Evolutionary conservation across 805 yeast genomes (phyloP).

Genomic region (Saccharomycopsis javanensis): DNA sequence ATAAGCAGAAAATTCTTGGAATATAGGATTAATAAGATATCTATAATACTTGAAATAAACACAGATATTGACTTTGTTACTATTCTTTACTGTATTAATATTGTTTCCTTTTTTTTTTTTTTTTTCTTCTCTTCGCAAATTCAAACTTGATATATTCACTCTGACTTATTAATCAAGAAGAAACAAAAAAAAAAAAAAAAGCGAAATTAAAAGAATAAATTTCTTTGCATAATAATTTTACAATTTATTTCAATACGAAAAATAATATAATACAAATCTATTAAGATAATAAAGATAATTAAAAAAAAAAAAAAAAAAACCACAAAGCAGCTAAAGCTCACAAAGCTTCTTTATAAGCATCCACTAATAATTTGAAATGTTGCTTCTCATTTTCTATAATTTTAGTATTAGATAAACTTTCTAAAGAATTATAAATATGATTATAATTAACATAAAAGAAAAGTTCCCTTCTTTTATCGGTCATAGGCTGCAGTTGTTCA

Average conservation of each 20-base stretch:
- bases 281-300: neutral
- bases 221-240: neutral
- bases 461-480: constrained; percentile 47
- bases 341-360: constrained; percentile 29
- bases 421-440: constrained; percentile 23
- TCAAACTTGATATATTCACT: no score
- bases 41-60: no score
- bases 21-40: no score
- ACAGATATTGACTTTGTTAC: no score
- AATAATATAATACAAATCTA: neutral
- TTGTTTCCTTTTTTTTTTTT: no score
- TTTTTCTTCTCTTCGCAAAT: neutral
- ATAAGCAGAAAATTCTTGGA: neutral
- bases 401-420: neutral
- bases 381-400: constrained; percentile 28
- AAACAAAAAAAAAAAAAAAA: no score
- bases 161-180: no score
- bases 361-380: constrained; percentile 36
- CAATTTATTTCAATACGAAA: neutral
- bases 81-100: neutral
- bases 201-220: no score
- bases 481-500: neutral
- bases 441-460: constrained; percentile 69
- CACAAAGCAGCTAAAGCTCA: no score
- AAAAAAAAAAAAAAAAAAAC: neutral